Evolutionary conservation across 2,329 filamentous ascomycete species (phyloP).

Genomic region (Orbilia brochopaga): DNA sequence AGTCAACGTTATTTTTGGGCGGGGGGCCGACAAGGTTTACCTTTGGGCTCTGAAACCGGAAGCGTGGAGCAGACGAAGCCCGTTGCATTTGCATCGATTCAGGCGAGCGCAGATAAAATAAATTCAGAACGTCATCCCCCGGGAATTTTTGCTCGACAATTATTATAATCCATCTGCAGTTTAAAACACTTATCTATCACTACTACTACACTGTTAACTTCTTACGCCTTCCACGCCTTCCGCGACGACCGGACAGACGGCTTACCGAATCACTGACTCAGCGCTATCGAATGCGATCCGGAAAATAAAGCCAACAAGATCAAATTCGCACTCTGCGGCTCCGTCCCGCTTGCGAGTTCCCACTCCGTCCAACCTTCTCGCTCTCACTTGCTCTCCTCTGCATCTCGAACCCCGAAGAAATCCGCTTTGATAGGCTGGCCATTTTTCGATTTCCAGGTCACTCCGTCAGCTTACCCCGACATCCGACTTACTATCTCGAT

Average conservation of each 20-base stretch:
- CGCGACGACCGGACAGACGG: background rate
- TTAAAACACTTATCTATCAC: too few relatives aligned
- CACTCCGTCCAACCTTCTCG: too few relatives aligned
- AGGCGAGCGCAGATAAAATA: slow-evolving; percentile 41
- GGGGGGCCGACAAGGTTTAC: slow-evolving; percentile 36
- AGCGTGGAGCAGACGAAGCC: slow-evolving; percentile 47
- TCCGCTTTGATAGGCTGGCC: background rate
- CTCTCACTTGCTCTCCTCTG: too few relatives aligned
- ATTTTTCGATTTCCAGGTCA: background rate
- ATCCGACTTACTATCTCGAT: background rate
- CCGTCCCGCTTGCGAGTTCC: too few relatives aligned
- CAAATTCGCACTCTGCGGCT: too few relatives aligned
- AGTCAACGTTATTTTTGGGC: slow-evolving; percentile 26
- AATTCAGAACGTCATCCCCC: slow-evolving; percentile 44
- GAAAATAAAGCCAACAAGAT: too few relatives aligned
- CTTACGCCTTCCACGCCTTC: too few relatives aligned
- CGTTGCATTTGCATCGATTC: too few relatives aligned
- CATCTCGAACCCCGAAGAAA: slow-evolving; percentile 1
- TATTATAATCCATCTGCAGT: too few relatives aligned
- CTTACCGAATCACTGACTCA: too few relatives aligned
- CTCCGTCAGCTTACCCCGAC: slow-evolving; percentile 3
- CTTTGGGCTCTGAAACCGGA: slow-evolving; percentile 49
- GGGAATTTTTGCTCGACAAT: background rate
- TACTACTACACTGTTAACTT: too few relatives aligned
- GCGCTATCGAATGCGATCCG: too few relatives aligned